Percentiles rank a stretch among this genome's conserved stretches.
phyloP scores from a whole-genome alignment of 169 alveolate genomes.

The Cyclospora cayetanensis region DNA sequence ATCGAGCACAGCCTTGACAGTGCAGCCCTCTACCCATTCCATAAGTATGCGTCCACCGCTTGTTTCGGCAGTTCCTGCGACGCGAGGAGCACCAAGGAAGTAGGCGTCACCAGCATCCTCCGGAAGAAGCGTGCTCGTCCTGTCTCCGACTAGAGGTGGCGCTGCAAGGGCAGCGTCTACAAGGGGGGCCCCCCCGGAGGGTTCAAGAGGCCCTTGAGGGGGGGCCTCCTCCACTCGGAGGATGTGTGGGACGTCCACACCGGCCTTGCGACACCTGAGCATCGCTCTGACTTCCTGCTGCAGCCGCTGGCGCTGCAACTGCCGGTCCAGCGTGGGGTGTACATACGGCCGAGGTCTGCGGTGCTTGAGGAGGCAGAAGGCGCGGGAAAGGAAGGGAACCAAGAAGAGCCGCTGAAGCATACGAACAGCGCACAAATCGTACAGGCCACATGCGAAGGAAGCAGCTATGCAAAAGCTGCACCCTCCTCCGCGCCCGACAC shows the following conservation, averaged over 20 bases:
- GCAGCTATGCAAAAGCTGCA: too few species aligned
- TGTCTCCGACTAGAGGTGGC: too few species aligned
- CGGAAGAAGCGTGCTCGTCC: not conserved
- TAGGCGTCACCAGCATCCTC: not conserved
- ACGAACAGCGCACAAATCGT: not conserved
- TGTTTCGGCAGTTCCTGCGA: not conserved
- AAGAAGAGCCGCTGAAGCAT: slow-evolving; percentile 23
- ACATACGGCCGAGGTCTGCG: slow-evolving; percentile 84
- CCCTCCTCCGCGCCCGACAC: too few species aligned
- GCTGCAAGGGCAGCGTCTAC: too few species aligned
- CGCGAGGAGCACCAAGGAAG: not conserved
- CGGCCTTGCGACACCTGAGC: slow-evolving; percentile 83
- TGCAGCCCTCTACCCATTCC: slow-evolving; percentile 84
- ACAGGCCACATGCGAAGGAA: not conserved
- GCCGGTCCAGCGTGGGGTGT: slow-evolving; percentile 81
- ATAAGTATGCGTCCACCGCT: slow-evolving; percentile 80
- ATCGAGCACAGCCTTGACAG: slow-evolving; percentile 82
- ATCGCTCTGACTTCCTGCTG: slow-evolving; percentile 84
- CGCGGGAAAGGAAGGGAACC: slow-evolving; percentile 75
- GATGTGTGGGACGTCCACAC: slow-evolving; percentile 87
- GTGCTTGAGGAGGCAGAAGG: slow-evolving; percentile 83
- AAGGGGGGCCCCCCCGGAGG: not conserved
- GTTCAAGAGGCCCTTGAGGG: not conserved
- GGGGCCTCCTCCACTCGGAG: slow-evolving; percentile 70
- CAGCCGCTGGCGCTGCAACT: slow-evolving; percentile 83